phyloP scores from a whole-genome alignment of 257 asterid genomes.

The Capsicum pubescens region DNA sequence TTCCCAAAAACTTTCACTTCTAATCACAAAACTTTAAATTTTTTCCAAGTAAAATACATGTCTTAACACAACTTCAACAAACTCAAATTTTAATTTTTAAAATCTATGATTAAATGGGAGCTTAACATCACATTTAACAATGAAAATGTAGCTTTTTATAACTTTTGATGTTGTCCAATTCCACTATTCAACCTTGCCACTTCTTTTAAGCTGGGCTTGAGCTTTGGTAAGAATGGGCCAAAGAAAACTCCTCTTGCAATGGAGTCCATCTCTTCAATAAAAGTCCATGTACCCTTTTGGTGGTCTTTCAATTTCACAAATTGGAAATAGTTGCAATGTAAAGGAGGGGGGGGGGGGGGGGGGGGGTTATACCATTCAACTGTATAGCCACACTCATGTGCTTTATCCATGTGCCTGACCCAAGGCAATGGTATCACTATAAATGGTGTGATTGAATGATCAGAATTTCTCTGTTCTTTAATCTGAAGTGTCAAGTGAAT shows the following conservation, averaged over 20 bases:
- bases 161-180: not conserved
- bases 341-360: too few species aligned
- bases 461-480: not conserved
- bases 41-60: not conserved
- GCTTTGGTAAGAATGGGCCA: not conserved
- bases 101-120: not conserved
- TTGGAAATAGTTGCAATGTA: not conserved
- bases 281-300: not conserved
- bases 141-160: not conserved
- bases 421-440: not conserved
- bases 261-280: not conserved
- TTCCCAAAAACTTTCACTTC: not conserved
- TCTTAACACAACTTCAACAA: not conserved
- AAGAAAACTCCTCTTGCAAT: not conserved
- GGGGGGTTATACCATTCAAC: too few species aligned
- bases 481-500: not conserved
- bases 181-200: not conserved
- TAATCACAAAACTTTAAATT: not conserved
- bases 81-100: not conserved
- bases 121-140: not conserved
- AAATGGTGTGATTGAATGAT: too few species aligned
- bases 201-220: not conserved
- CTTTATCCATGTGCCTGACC: too few species aligned
- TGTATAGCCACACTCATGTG: too few species aligned
- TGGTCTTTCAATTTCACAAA: not conserved